Evolutionary conservation across 108 stramenopile species (phyloP).

Genomic region (Pinguiococcus pyrenoidosus): DNA sequence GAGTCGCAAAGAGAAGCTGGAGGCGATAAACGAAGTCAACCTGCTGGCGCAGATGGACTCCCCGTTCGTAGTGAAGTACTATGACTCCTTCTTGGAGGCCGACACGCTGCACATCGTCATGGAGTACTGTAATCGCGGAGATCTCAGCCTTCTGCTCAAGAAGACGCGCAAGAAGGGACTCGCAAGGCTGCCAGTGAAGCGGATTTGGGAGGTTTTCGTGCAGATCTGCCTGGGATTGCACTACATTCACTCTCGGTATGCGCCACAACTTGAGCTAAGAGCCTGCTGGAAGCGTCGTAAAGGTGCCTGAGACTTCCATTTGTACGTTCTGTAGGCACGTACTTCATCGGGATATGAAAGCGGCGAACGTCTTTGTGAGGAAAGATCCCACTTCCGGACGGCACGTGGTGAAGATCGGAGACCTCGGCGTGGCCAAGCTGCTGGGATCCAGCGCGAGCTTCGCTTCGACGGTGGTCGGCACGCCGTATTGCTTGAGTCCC

Average conservation of each 20-base stretch:
- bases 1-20: conserved; percentile 1
- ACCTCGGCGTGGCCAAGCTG: conserved; percentile 40
- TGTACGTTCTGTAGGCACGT: no score
- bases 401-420: conserved; percentile 27
- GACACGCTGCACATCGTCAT: conserved; percentile 40
- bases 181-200: conserved; percentile 25
- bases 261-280: no score
- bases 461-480: conserved; percentile 33
- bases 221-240: conserved; percentile 40
- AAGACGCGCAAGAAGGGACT: conserved; percentile 9
- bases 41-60: conserved; percentile 25
- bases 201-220: conserved; percentile 36
- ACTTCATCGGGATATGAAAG: conserved; percentile 45
- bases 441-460: conserved; percentile 4
- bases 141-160: conserved; percentile 26
- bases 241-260: conserved; percentile 38
- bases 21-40: conserved; percentile 29
- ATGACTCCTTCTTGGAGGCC: conserved; percentile 36
- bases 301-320: no score
- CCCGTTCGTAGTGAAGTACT: conserved; percentile 45
- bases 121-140: conserved; percentile 41
- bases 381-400: conserved; percentile 19
- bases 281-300: no score
- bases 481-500: conserved; percentile 45
- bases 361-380: conserved; percentile 42